Evolutionary conservation across 805 yeast genomes (phyloP).

Genomic region (Blastobotrys terrestris): DNA sequence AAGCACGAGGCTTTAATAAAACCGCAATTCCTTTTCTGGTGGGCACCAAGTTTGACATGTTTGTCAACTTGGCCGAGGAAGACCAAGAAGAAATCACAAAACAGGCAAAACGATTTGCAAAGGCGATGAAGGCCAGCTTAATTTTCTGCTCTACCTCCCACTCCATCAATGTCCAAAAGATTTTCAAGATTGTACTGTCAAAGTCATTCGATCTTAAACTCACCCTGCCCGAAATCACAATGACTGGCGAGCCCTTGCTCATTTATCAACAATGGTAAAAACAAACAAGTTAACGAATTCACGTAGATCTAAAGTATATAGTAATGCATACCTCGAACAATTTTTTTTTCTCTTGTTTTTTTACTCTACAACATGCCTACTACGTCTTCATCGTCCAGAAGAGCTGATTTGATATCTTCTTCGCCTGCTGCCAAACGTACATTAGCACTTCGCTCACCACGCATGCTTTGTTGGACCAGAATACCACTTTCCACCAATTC

Average conservation of each 20-base stretch:
- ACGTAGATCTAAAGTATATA: neutral
- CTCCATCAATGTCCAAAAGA: constrained; percentile 88
- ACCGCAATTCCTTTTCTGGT: constrained; percentile 87
- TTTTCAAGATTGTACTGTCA: constrained; percentile 82
- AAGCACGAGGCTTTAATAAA: constrained; percentile 80
- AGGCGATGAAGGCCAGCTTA: constrained; percentile 78
- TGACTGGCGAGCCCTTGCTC: constrained; percentile 87
- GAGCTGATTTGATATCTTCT: constrained; percentile 57
- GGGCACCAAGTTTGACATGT: constrained; percentile 90
- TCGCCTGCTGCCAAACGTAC: constrained; percentile 63
- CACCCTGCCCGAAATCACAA: constrained; percentile 75
- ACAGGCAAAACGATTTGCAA: constrained; percentile 78
- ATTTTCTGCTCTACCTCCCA: constrained; percentile 88
- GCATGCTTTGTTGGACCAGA: constrained; percentile 56
- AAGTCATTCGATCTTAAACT: constrained; percentile 84
- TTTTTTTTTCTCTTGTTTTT: neutral
- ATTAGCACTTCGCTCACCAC: constrained; percentile 60
- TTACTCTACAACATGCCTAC: constrained; percentile 29
- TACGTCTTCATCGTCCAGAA: constrained; percentile 50
- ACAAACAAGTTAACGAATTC: neutral
- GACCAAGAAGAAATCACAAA: constrained; percentile 81
- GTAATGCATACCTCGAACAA: neutral
- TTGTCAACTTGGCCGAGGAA: constrained; percentile 67
- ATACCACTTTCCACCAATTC: constrained; percentile 80
- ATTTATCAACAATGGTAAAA: constrained; percentile 48